Evolutionary conservation across 2,329 filamentous ascomycete species (phyloP).

Genomic region (Didymella exigua): DNA sequence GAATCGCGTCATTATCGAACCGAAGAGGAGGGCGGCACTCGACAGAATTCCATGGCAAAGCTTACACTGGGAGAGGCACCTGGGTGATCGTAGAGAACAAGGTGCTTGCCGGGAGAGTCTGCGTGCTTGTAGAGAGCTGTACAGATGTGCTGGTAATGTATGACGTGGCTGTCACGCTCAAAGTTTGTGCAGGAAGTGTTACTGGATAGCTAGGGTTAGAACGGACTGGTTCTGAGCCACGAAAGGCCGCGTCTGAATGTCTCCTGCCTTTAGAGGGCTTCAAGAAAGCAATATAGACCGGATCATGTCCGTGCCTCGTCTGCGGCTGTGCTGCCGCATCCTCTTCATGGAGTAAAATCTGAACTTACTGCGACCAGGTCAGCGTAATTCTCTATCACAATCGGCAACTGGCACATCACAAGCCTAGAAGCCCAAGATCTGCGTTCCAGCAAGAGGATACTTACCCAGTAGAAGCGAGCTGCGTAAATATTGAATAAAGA

Average conservation of each 20-base stretch:
- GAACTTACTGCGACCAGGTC: background rate
- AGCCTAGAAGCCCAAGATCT: background rate
- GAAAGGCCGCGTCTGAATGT: too few relatives aligned
- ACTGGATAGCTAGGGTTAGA: background rate
- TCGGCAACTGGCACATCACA: background rate
- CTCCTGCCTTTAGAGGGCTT: too few relatives aligned
- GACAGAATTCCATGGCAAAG: too few relatives aligned
- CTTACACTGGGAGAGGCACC: background rate
- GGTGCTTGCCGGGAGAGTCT: background rate
- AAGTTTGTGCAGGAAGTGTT: slow-evolving; percentile 2
- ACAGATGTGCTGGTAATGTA: background rate
- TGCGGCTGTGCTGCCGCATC: background rate
- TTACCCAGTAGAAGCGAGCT: background rate
- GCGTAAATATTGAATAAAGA: slow-evolving; percentile 1
- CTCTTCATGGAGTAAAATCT: background rate
- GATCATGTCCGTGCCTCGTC: background rate
- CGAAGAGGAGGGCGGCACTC: background rate
- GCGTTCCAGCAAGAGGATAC: background rate
- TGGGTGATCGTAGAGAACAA: background rate
- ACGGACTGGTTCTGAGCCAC: background rate
- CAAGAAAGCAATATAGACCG: too few relatives aligned
- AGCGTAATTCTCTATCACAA: background rate
- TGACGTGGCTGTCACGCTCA: background rate
- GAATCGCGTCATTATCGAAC: background rate
- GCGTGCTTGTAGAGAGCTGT: background rate